These are phyloP conservation scores for Erodium trifolium DNA, from an alignment of 441 rosid genomes.

Conservation along the genomic window DNA sequence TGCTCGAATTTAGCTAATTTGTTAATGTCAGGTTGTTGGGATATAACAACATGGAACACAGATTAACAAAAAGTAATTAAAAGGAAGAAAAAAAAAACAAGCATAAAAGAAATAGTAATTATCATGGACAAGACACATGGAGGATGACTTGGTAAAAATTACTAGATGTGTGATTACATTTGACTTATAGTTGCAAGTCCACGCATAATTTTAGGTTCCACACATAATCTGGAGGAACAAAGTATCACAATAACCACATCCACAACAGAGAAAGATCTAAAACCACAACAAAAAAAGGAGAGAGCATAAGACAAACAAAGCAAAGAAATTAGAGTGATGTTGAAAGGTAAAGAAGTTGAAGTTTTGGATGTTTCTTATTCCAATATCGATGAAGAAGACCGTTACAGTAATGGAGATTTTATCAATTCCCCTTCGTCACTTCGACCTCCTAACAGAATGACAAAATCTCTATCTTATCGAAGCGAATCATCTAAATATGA, in stretches of 20 bases:
- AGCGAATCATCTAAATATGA: constrained; percentile 4
- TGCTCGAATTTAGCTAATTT: neutral
- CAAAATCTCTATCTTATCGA: neutral
- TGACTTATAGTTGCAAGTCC: neutral
- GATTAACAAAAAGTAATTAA: neutral
- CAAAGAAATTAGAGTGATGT: neutral
- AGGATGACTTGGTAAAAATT: neutral
- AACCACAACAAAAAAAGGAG: too few species aligned
- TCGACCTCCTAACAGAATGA: neutral
- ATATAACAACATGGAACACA: too few species aligned
- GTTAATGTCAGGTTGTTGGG: neutral
- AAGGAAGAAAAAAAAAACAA: too few species aligned
- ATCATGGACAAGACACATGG: neutral
- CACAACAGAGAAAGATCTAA: too few species aligned
- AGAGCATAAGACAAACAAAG: too few species aligned
- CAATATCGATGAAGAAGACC: neutral
- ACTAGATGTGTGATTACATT: neutral
- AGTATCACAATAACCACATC: too few species aligned
- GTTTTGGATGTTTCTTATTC: neutral
- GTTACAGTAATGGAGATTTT: neutral
- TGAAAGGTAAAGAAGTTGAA: neutral
- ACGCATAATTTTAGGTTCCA: neutral
- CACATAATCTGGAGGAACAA: neutral
- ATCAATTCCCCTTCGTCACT: neutral
- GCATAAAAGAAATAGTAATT: neutral